These are phyloP conservation scores for Dryas drummondii DNA, from an alignment of 306 rosid species.

Conservation along the genomic window DNA sequence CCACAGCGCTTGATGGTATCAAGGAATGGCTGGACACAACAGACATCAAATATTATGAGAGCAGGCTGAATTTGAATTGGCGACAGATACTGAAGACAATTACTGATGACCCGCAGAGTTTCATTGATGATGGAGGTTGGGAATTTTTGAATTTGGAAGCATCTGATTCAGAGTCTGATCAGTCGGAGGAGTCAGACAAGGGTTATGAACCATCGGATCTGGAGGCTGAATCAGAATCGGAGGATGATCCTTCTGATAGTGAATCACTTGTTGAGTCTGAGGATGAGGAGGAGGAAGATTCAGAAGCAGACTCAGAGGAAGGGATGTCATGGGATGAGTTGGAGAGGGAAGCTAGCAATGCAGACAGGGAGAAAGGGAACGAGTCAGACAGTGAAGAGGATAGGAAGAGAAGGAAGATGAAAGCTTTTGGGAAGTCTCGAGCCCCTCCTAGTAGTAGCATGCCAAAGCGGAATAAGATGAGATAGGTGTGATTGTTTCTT, in stretches of 20 bases:
- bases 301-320: conserved; percentile 46
- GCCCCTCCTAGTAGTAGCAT: conserved; percentile 44
- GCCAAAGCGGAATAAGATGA: conserved; percentile 61
- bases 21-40: conserved; percentile 97
- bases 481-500: conserved; percentile 39
- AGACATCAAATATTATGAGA: conserved; percentile 89
- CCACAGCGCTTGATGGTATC: conserved; percentile 83
- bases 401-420: conserved; percentile 78
- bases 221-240: conserved; percentile 86
- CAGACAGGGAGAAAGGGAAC: conserved; percentile 83
- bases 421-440: conserved; percentile 81
- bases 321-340: conserved; percentile 95
- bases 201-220: conserved; percentile 87
- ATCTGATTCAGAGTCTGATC: conserved; percentile 83
- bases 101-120: conserved; percentile 89
- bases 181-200: conserved; percentile 78
- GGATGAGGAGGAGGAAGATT: conserved; percentile 56
- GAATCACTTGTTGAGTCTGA: conserved; percentile 89
- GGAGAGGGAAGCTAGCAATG: conserved; percentile 96
- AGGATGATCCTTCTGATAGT: conserved; percentile 77
- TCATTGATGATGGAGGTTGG: conserved; percentile 96
- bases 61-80: conserved; percentile 95
- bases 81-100: conserved; percentile 91
- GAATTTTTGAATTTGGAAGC: conserved; percentile 93
- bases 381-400: conserved; percentile 97